Base-by-base conservation (phyloP, 1,139 yeast genomes). In the Pichia sp. region DNA sequence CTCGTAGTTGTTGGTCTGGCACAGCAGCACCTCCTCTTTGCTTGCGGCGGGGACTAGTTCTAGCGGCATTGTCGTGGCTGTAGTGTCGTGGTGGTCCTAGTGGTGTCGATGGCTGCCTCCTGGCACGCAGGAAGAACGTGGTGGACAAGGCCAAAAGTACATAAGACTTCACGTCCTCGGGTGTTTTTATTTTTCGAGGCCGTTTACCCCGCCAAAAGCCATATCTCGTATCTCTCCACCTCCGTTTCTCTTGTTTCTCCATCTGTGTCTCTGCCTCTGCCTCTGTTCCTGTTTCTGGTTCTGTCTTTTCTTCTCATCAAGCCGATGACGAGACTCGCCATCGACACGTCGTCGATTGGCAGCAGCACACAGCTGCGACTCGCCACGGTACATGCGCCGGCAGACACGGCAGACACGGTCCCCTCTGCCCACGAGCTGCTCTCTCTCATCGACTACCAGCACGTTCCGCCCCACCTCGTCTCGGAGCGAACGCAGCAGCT, bases 1-100 rank as follows among this genome's bases (percentile, higher is more conserved):
- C 8, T 41, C 45, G 48, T 57, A 56, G 49, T 65, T 64, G 30
- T 47, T 48, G 1, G 51, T 15, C 44, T 63, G 66, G 38, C 65
- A 63, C 52, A 50, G 58, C 38, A 51, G 38, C 29, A 62, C 40
- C 8, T 57, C 57, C 13, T 44, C 19, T 15, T 36, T 11, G 8
- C 26, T 15, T 7, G 48, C 44, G 5, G 52, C 36, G 6, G 15
- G 11, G 13, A 8, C 3, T 3, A 49, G 19, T 43, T 49, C 36
- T 10, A 42, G 31, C 15, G 36, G 32, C 51, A 49, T 38, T 15
- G 40, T 42, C 5, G 8, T 10, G 5, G 38, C 26, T 34, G 11
- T 34, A 10, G 38, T 34, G 38, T 34, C 13, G 38, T 10, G 5
- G 11, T 34, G 8, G 38, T 10, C n/a, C n/a, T 34, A 10, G 38